Base-by-base conservation (phyloP, 169 alveolate species). In the Ichthyophthirius multifiliis region DNA sequence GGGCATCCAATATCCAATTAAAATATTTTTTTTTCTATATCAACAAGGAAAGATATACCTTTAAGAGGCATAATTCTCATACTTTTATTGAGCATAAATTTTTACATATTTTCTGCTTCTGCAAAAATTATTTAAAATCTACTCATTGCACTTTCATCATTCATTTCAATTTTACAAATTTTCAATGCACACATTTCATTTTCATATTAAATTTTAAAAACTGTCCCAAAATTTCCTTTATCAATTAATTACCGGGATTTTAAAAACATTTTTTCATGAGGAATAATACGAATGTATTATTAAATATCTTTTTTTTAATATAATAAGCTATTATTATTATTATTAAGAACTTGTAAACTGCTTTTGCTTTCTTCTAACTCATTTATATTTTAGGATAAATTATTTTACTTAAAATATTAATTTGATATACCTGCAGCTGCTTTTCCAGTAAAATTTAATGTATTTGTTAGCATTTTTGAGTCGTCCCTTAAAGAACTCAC, bases 1-100 rank as follows among this genome's bases (percentile, higher is more conserved):
- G 31, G 71, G 71, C 71, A 55, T 55, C 71, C 71, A 55, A 55
- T 55, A 55, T 5, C 71, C 71, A n/a, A 55, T 55, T 1, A 55
- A 23, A 55, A 55, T 39, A 55, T 55, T 55, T 55, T 55, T 13
- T 39, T 16, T 27, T 55, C 13, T 39, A 55, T 55, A 27, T 55
- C 71, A 27, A 55, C 71, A 27, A 27, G 31, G 71, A 55, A 55
- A 55, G 71, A 55, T 12, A 55, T 55, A 55, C 71, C 71, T 27
- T 55, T 55, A 18, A 55, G 71, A 1, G 71, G 71, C 71, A 55
- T 55, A 7, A 55, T 55, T 13, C 71, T 34, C 71, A 55, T 55
- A 27, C 31, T 55, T 2, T 39, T 18, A n/a, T 55, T 55, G 18
- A 55, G 71, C 71, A 55, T 55, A 55, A 55, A 55, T n/a, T 39